Conservation (phyloP, 805 yeast genomes). For the Candida michaelii region DNA sequence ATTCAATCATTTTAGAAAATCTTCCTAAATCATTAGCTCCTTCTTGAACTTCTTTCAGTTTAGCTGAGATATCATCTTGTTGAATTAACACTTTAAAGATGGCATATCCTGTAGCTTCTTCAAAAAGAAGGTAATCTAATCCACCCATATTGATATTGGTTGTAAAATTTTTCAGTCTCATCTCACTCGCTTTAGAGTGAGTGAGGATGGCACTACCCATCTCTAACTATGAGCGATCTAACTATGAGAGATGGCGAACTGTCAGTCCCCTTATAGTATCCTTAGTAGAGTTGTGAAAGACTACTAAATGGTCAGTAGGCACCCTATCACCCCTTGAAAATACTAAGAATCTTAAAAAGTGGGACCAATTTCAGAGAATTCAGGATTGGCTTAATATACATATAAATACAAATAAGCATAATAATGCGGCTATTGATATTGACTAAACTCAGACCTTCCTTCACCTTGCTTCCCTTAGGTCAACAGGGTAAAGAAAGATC, state of each 20-base stretch:
- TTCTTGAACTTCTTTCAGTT: constrained; percentile 90
- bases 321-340: too few species aligned
- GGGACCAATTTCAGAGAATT: too few species aligned
- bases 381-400: constrained; percentile 2
- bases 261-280: too few species aligned
- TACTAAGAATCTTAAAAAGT: too few species aligned
- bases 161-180: constrained; percentile 12
- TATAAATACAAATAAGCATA: background rate
- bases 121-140: constrained; percentile 88
- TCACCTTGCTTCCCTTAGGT: too few species aligned
- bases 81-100: constrained; percentile 90
- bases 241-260: too few species aligned
- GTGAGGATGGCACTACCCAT: background rate
- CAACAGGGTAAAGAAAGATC: constrained; percentile 5
- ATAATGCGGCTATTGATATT: background rate
- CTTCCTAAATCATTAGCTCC: constrained; percentile 81
- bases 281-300: too few species aligned
- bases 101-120: constrained; percentile 98
- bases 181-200: background rate
- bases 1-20: constrained; percentile 89
- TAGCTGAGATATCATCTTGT: constrained; percentile 91
- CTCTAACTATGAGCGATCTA: too few species aligned
- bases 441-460: background rate
- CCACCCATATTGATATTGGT: constrained; percentile 55
- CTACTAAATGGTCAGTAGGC: too few species aligned